These are phyloP conservation scores for Cercospora zeina DNA, from an alignment of 2,329 filamentous ascomycete species.

Conservation along the genomic window DNA sequence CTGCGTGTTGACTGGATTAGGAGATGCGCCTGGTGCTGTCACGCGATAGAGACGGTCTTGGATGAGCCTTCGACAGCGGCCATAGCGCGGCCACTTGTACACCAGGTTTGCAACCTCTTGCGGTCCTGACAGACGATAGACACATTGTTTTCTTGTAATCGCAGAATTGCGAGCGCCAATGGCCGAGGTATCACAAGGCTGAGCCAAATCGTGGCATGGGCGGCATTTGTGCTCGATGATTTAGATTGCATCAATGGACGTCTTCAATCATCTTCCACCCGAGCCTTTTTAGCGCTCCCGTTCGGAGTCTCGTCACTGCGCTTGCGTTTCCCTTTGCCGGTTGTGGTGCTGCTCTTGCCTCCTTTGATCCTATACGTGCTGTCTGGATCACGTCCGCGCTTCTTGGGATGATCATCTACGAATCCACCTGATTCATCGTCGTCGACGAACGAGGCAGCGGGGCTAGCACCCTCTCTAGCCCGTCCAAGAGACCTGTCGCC, in stretches of 20 bases:
- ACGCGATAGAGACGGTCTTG: background rate
- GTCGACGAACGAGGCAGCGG: slow-evolving; percentile 39
- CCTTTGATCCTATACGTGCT: slow-evolving; percentile 52
- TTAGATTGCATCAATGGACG: background rate
- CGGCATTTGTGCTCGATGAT: background rate
- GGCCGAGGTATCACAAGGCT: background rate
- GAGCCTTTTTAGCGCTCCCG: slow-evolving; percentile 31
- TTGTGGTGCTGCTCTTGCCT: slow-evolving; percentile 45
- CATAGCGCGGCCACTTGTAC: background rate
- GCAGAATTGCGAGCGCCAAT: background rate
- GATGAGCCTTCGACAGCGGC: background rate
- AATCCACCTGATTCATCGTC: slow-evolving; percentile 44
- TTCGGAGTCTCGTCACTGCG: slow-evolving; percentile 28
- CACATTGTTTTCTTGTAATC: background rate
- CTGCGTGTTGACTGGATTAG: background rate
- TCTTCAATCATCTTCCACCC: slow-evolving; percentile 23
- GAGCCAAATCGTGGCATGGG: background rate
- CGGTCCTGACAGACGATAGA: background rate
- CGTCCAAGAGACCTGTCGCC: slow-evolving; percentile 41
- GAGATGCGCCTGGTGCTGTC: background rate
- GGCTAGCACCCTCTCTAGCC: slow-evolving; percentile 40
- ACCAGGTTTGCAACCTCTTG: background rate
- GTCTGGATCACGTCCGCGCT: slow-evolving; percentile 43
- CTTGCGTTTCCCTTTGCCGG: slow-evolving; percentile 47
- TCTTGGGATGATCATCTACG: slow-evolving; percentile 35